Evolutionary conservation across 371 early-diverging fungal genomes (phyloP).

Genomic region (Syncephalastrum racemosum): DNA sequence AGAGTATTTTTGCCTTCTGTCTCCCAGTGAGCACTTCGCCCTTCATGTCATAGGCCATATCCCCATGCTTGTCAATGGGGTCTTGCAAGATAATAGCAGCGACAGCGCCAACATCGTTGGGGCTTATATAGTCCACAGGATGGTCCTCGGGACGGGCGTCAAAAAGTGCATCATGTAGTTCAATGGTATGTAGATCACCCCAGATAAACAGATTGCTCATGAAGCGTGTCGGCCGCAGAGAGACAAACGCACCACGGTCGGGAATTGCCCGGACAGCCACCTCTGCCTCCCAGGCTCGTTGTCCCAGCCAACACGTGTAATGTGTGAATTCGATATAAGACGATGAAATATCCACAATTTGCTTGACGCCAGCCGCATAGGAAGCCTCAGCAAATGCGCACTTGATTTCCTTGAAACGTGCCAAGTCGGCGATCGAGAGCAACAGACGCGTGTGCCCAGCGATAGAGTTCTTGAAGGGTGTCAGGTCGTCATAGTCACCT

Average conservation of each 20-base stretch:
- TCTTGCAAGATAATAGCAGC: slow-evolving; percentile 23
- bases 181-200: neutral
- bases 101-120: slow-evolving; percentile 26
- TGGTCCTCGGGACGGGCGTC: neutral
- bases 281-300: slow-evolving; percentile 19
- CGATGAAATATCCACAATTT: slow-evolving; percentile 32
- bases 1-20: slow-evolving; percentile 1
- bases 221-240: slow-evolving; percentile 30
- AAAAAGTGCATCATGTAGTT: neutral
- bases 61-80: slow-evolving; percentile 19
- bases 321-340: slow-evolving; percentile 14
- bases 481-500: slow-evolving; percentile 25
- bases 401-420: slow-evolving; percentile 11
- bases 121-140: slow-evolving; percentile 14
- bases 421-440: slow-evolving; percentile 14
- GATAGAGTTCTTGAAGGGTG: slow-evolving; percentile 16
- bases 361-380: slow-evolving; percentile 32
- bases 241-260: slow-evolving; percentile 17
- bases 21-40: neutral
- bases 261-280: slow-evolving; percentile 18
- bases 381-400: slow-evolving; percentile 11
- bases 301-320: slow-evolving; percentile 9
- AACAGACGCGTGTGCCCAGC: slow-evolving; percentile 32
- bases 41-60: slow-evolving; percentile 18
- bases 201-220: slow-evolving; percentile 16